These are phyloP conservation scores for Panicum virgatum DNA, from an alignment of 202 grass and related monocot genomes.

Conservation along the genomic window DNA sequence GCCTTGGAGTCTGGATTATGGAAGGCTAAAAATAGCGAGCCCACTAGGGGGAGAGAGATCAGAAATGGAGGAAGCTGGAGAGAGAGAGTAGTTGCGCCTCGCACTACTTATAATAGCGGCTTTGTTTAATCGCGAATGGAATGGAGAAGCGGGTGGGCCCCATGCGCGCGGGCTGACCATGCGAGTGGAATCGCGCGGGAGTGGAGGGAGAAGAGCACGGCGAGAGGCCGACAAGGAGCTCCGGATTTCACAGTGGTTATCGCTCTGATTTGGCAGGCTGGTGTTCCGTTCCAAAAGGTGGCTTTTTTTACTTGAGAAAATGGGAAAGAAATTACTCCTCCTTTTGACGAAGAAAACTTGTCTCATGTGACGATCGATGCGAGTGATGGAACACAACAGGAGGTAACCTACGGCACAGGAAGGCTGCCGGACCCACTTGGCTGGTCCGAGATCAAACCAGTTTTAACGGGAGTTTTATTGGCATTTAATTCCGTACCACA, in stretches of 20 bases:
- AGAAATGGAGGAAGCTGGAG: background rate
- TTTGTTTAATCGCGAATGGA: background rate
- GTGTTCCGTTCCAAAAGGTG: background rate
- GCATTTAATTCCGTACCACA: no score
- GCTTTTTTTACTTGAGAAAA: background rate
- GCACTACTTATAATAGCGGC: background rate
- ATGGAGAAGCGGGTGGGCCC: background rate
- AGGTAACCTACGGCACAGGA: background rate
- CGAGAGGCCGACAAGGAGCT: background rate
- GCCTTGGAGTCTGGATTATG: slow-evolving; percentile 5
- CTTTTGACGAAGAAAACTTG: background rate
- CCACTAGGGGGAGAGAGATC: background rate
- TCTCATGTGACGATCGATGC: slow-evolving; percentile 1
- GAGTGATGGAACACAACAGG: background rate
- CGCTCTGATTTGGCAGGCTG: background rate
- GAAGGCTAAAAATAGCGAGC: slow-evolving; percentile 4
- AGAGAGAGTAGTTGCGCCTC: background rate
- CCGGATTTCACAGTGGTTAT: background rate
- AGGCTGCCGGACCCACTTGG: background rate
- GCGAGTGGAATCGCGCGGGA: background rate
- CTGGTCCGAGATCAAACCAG: background rate
- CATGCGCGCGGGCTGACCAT: slow-evolving; percentile 27
- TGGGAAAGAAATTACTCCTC: background rate
- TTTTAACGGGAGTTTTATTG: no score
- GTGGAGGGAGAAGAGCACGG: no score